Conservation (phyloP, 257 asterid species). For the Avicennia marina region DNA sequence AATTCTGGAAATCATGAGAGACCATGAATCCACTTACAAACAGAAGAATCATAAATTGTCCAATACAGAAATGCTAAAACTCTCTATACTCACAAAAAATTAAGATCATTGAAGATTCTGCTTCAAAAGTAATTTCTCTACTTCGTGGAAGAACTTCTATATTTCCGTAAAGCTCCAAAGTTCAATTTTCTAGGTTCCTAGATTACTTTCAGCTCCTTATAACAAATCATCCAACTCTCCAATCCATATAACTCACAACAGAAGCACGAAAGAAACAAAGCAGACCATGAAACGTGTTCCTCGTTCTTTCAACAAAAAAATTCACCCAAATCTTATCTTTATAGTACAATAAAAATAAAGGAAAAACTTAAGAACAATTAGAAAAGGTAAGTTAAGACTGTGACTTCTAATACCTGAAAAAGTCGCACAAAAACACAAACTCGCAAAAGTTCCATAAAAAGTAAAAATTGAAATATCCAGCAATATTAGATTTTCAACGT, state of each 20-base stretch:
- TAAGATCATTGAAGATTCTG: not conserved
- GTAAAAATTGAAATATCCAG: not conserved
- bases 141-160: too few species aligned
- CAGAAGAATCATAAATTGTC: too few species aligned
- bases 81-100: not conserved
- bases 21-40: not conserved
- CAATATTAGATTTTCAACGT: not conserved
- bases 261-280: conserved; percentile 1
- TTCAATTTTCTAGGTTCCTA: too few species aligned
- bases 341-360: not conserved
- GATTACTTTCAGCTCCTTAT: too few species aligned
- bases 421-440: not conserved
- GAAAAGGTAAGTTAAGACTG: not conserved
- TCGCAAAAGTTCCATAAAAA: not conserved
- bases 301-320: not conserved
- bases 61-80: not conserved
- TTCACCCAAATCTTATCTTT: not conserved
- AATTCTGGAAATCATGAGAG: not conserved
- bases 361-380: too few species aligned
- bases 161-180: too few species aligned
- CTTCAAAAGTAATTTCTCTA: too few species aligned
- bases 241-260: not conserved
- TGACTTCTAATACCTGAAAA: not conserved
- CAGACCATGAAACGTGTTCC: not conserved
- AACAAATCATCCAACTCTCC: too few species aligned